Base-by-base conservation (phyloP, 2,329 filamentous ascomycete genomes). In the Ophiognomonia clavigignenti-juglandacearum region DNA sequence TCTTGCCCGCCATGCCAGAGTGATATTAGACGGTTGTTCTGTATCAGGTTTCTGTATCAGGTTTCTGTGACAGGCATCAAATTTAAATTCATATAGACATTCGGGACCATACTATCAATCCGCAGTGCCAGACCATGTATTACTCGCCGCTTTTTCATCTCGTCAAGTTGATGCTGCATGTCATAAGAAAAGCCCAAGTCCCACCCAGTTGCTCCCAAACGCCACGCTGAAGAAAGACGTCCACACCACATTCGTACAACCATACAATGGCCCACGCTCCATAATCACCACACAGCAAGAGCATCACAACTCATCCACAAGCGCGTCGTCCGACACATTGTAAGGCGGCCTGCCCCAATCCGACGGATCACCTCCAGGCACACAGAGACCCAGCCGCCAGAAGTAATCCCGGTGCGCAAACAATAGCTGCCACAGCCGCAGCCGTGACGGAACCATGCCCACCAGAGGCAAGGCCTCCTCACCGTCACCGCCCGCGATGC, bases 351-450 rank as follows among this genome's bases (percentile, higher is more conserved):
- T 69, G 16, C 74, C 78, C 84, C 84, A 87, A 56, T 87, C 78
- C 38, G 72, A 70, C 3, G 83, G 83, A 61, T 86, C 84, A 11
- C 87, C 86, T 11, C 86, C 86, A 0, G 92, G 91, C 2, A 96
- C 73, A 67, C 93, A 98, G 26, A 97, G 70, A 0, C 93, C 93
- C 44, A 98, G 66, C 47, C 93, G 77, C 88, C 89, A 95, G 67
- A 98, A 97, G 65, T 98, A 98, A 68, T 98, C 93, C 32, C 93
- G 74, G 68, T 98, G 93, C 1, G 91, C 87, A 65, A 95, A 95
- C 61, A 97, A 85, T 7, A 96, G 70, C 66, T 96, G 82, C 89
- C 92, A 96, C n/a, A 95, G 76, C 64, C 85, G 87, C 57, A 91
- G 64, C 65, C 78, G 64, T 59, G 55, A 76, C 61, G 58, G 83